Percentiles rank a stretch among this genome's conserved stretches.
phyloP scores from a whole-genome alignment of 23 red algal species.

The Gracilaria caudata region DNA sequence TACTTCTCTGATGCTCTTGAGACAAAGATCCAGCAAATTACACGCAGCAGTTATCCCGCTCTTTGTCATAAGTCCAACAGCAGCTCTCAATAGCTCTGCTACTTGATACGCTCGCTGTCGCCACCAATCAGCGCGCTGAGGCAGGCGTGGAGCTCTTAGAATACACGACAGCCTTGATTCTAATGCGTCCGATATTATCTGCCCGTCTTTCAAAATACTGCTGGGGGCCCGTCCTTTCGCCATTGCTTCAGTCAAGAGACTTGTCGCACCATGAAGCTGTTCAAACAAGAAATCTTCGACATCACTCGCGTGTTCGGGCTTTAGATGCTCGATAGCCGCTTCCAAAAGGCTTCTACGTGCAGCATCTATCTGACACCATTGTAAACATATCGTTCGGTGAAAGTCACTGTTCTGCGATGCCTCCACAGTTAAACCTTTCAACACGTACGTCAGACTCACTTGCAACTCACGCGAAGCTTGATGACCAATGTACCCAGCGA shows the following conservation, averaged over 20 bases:
- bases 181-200: slow-evolving; percentile 44
- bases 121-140: slow-evolving; percentile 26
- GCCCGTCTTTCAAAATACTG: slow-evolving; percentile 36
- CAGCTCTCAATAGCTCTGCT: slow-evolving; percentile 29
- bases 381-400: slow-evolving; percentile 11
- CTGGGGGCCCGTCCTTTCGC: slow-evolving; percentile 22
- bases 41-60: slow-evolving; percentile 9
- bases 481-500: slow-evolving; percentile 32
- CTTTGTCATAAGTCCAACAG: slow-evolving; percentile 23
- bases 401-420: slow-evolving; percentile 23
- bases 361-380: slow-evolving; percentile 33
- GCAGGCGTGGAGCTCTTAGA: slow-evolving; percentile 13
- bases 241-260: slow-evolving; percentile 9
- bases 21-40: slow-evolving; percentile 55
- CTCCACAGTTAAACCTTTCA: slow-evolving; percentile 44
- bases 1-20: slow-evolving; percentile 24
- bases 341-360: slow-evolving; percentile 34
- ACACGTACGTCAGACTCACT: slow-evolving; percentile 30
- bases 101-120: slow-evolving; percentile 27
- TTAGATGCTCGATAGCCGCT: not conserved
- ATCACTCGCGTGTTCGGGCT: slow-evolving; percentile 19
- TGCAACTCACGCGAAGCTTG: slow-evolving; percentile 13
- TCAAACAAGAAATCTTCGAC: slow-evolving; percentile 38
- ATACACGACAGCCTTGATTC: slow-evolving; percentile 51
- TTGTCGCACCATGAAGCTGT: slow-evolving; percentile 4